Conservation (phyloP, 371 early-diverging fungal species). For the Lichtheimia ornata region DNA sequence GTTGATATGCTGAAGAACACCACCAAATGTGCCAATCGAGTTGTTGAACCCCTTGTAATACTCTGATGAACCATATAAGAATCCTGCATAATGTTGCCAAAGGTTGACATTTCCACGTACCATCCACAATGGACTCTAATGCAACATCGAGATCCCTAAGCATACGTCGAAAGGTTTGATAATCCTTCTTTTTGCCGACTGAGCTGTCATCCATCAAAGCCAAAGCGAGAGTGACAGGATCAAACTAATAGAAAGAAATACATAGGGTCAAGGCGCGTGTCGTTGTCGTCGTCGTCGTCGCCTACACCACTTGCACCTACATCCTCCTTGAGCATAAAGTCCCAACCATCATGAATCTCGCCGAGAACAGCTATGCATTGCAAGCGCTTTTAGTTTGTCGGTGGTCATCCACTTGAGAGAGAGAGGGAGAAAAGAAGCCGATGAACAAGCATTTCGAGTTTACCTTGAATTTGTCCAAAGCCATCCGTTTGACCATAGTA, state of each 20-base stretch:
- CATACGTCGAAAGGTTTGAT: constrained; percentile 70
- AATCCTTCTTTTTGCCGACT: constrained; percentile 72
- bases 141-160: constrained; percentile 78
- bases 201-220: constrained; percentile 87
- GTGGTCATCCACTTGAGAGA: too few relatives aligned
- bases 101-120: constrained; percentile 35
- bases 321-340: constrained; percentile 66
- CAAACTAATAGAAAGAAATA: constrained; percentile 64
- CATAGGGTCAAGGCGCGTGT: not conserved
- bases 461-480: not conserved
- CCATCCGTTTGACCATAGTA: not conserved
- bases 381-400: too few relatives aligned
- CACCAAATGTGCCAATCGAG: constrained; percentile 90
- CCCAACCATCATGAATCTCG: constrained; percentile 62
- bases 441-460: not conserved
- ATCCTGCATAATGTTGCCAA: not conserved
- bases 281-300: not conserved
- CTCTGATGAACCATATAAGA: constrained; percentile 46
- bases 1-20: constrained; percentile 83
- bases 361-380: constrained; percentile 29
- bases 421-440: not conserved
- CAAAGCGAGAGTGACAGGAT: constrained; percentile 87
- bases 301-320: constrained; percentile 24
- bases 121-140: constrained; percentile 87
- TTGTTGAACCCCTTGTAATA: constrained; percentile 92